phyloP scores from a whole-genome alignment of 129 eudicot genomes.

The Flaveria trinervia region DNA sequence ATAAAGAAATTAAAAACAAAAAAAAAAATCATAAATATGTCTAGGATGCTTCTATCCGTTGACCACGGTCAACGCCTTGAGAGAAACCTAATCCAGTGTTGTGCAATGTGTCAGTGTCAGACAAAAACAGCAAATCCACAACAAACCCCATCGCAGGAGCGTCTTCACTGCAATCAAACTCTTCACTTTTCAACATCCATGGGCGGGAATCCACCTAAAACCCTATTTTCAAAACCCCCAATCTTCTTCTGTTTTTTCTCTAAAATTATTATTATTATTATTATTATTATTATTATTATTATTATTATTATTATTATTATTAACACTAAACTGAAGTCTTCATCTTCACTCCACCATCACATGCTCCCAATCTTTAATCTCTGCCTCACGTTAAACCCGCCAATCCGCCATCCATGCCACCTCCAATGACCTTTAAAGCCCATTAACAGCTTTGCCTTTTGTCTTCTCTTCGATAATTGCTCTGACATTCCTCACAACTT shows the following conservation, averaged over 20 bases:
- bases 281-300: too few relatives aligned
- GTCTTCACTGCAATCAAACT: conserved; percentile 11
- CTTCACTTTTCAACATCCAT: conserved; percentile 9
- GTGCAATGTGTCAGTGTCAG: conserved; percentile 8
- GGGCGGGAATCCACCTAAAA: conserved; percentile 25
- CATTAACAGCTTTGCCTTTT: background rate
- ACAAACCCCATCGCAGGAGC: conserved; percentile 12
- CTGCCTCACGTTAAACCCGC: conserved; percentile 20
- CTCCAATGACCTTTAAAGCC: conserved; percentile 1
- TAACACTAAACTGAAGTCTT: background rate
- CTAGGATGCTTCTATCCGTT: conserved; percentile 4
- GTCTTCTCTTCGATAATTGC: conserved; percentile 13
- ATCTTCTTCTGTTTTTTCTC: background rate
- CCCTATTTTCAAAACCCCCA: conserved; percentile 23
- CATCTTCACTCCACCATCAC: conserved; percentile 33
- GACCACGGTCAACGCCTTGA: conserved; percentile 27
- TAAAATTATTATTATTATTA: background rate
- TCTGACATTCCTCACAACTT: conserved; percentile 31
- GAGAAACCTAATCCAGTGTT: conserved; percentile 26
- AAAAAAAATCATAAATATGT: background rate
- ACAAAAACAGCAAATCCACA: conserved; percentile 16
- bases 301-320: too few relatives aligned
- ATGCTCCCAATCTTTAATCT: conserved; percentile 27
- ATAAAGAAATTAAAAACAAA: background rate
- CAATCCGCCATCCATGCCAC: conserved; percentile 22